A percentile compares a stretch with the other conserved stretches of the same genome.
phyloP scores from a whole-genome alignment of 805 yeast genomes.

The Teunomyces barrocoloradensis region DNA sequence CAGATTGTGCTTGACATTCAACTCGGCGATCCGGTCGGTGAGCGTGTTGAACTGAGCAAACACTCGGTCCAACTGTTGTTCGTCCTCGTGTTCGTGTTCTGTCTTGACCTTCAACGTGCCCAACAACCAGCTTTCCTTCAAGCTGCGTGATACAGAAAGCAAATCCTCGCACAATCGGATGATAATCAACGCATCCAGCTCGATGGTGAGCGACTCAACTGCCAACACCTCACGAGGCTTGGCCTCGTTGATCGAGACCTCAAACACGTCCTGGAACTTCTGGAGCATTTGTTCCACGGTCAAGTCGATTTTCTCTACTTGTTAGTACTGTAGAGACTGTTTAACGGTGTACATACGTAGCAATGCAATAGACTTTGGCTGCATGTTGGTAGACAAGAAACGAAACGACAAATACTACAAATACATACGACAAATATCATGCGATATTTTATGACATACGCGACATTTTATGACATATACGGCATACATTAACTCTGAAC shows the following conservation, averaged over 20 bases:
- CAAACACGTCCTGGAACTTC: slow-evolving; percentile 53
- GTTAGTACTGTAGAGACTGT: slow-evolving; percentile 22
- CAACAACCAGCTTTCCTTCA: slow-evolving; percentile 57
- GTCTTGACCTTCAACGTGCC: slow-evolving; percentile 46
- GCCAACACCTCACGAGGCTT: slow-evolving; percentile 43
- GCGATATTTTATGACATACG: too few species aligned
- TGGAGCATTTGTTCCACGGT: slow-evolving; percentile 50
- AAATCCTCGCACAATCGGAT: slow-evolving; percentile 54
- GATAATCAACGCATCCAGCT: slow-evolving; percentile 50
- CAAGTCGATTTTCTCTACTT: slow-evolving; percentile 47
- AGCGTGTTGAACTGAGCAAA: slow-evolving; percentile 33
- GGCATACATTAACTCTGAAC: too few species aligned
- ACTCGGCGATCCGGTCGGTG: slow-evolving; percentile 28
- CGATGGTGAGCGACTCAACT: slow-evolving; percentile 56
- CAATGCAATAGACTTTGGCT: slow-evolving; percentile 41
- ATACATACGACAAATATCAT: too few species aligned
- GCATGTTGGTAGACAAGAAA: slow-evolving; percentile 29
- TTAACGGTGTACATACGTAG: slow-evolving; percentile 27
- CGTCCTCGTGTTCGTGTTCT: slow-evolving; percentile 13
- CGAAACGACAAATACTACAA: too few species aligned
- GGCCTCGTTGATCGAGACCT: slow-evolving; percentile 41
- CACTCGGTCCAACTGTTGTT: slow-evolving; percentile 22
- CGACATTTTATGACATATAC: too few species aligned
- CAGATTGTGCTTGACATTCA: slow-evolving; percentile 4
- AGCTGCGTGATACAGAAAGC: slow-evolving; percentile 44